phyloP scores from a whole-genome alignment of 1,284 basidiomycete species.

The Marasmius fiardii region DNA sequence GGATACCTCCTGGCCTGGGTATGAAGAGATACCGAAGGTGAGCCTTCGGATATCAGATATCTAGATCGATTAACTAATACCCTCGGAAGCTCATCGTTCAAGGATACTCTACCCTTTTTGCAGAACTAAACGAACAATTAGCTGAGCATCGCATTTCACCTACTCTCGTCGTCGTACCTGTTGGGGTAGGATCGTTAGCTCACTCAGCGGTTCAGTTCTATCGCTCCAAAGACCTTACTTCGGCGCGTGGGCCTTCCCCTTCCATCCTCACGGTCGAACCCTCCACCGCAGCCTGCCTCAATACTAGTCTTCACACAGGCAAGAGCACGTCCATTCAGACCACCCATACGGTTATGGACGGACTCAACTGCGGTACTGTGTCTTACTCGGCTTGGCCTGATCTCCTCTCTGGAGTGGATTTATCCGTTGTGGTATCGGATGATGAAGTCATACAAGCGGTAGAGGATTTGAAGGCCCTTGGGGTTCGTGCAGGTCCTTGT shows the following conservation, averaged over 20 bases:
- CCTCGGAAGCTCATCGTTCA: constrained; percentile 8
- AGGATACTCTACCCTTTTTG: constrained; percentile 14
- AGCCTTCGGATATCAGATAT: not conserved
- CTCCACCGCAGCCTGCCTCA: constrained; percentile 10
- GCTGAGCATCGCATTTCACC: not conserved
- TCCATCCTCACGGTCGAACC: constrained; percentile 16
- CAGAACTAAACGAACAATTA: constrained; percentile 10
- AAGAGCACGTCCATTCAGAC: not conserved
- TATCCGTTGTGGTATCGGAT: constrained; percentile 8
- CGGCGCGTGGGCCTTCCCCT: not conserved
- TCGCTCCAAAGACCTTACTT: not conserved
- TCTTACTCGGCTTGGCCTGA: constrained; percentile 13
- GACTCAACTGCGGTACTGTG: constrained; percentile 14
- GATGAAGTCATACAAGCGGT: constrained; percentile 5
- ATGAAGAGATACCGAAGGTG: constrained; percentile 13
- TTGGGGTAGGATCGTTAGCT: constrained; percentile 15
- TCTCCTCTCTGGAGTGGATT: constrained; percentile 11
- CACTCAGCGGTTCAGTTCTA: constrained; percentile 14
- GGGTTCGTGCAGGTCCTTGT: constrained; percentile 11
- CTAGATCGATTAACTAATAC: not conserved
- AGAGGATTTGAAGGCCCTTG: not conserved
- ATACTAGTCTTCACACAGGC: constrained; percentile 6
- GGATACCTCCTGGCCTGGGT: constrained; percentile 12
- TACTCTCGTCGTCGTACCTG: constrained; percentile 11
- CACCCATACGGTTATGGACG: constrained; percentile 10